These are phyloP conservation scores for Xylaria hypoxylon DNA, from an alignment of 2,329 filamentous ascomycete genomes.

Conservation along the genomic window DNA sequence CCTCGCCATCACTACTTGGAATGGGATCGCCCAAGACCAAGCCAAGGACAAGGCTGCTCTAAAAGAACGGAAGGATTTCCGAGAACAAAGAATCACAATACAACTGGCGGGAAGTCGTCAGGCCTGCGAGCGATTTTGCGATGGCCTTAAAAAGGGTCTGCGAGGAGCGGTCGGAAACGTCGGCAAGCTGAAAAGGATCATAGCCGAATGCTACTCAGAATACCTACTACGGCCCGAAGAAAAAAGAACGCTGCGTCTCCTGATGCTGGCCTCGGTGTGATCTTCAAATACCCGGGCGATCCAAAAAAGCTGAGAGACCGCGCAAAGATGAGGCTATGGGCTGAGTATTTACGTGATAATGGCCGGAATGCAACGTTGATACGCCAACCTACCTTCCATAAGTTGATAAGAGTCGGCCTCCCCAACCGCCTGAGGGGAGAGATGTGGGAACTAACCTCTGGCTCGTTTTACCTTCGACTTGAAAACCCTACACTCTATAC, in stretches of 20 bases:
- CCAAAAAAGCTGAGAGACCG: constrained; percentile 91
- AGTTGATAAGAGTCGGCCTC: constrained; percentile 93
- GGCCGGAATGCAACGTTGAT: constrained; percentile 92
- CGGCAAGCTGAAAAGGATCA: constrained; percentile 82
- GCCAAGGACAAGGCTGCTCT: constrained; percentile 56
- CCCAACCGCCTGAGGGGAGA: constrained; percentile 94
- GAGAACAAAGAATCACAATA: constrained; percentile 88
- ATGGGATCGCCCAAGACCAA: constrained; percentile 71
- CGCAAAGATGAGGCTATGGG: constrained; percentile 98
- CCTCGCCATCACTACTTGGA: constrained; percentile 95
- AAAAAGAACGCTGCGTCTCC: constrained; percentile 75
- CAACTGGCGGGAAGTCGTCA: constrained; percentile 90
- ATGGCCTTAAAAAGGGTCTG: constrained; percentile 90
- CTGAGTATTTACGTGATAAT: constrained; percentile 95
- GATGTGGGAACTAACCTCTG: constrained; percentile 94
- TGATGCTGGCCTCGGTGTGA: constrained; percentile 92
- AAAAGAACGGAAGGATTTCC: constrained; percentile 56
- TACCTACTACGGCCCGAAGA: constrained; percentile 76
- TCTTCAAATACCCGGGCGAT: constrained; percentile 96
- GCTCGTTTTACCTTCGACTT: constrained; percentile 87
- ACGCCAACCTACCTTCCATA: constrained; percentile 96
- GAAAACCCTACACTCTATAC: constrained; percentile 85
- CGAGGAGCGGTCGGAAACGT: constrained; percentile 89
- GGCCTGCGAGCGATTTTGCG: constrained; percentile 94
- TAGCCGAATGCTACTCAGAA: constrained; percentile 90